These are phyloP conservation scores for Apiospora koreana DNA, from an alignment of 2,329 filamentous ascomycete species.

Conservation along the genomic window DNA sequence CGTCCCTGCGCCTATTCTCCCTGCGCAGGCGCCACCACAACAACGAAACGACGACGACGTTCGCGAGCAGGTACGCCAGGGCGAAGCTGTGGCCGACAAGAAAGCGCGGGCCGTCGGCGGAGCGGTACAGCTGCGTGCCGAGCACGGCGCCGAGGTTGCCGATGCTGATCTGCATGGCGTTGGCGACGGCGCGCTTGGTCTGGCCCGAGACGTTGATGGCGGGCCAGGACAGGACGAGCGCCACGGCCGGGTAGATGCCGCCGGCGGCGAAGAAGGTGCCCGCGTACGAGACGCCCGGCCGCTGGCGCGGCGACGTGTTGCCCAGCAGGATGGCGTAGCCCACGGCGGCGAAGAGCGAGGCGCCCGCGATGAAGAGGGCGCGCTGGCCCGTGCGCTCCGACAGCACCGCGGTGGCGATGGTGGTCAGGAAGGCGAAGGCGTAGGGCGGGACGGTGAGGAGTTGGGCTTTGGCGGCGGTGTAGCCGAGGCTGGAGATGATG, in stretches of 20 bases:
- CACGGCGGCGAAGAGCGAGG: slow-evolving; percentile 56
- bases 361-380: slow-evolving; percentile 64
- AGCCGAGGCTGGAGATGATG: slow-evolving; percentile 56
- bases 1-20: slow-evolving; percentile 58
- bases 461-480: slow-evolving; percentile 53
- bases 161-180: slow-evolving; percentile 72
- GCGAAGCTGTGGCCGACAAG: slow-evolving; percentile 68
- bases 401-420: slow-evolving; percentile 57
- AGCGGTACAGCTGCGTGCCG: slow-evolving; percentile 69
- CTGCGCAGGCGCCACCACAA: slow-evolving; percentile 56
- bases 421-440: slow-evolving; percentile 61
- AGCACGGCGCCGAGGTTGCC: slow-evolving; percentile 69
- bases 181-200: slow-evolving; percentile 68
- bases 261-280: slow-evolving; percentile 65
- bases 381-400: slow-evolving; percentile 60
- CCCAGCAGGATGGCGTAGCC: slow-evolving; percentile 64
- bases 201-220: slow-evolving; percentile 72
- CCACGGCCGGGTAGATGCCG: slow-evolving; percentile 67
- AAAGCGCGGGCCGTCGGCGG: slow-evolving; percentile 61
- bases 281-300: slow-evolving; percentile 58
- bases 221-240: slow-evolving; percentile 67
- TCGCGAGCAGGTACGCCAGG: slow-evolving; percentile 62
- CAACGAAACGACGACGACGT: slow-evolving; percentile 52
- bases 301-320: slow-evolving; percentile 44
- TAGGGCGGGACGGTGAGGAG: slow-evolving; percentile 66